Evolutionary conservation across 1,284 basidiomycete species (phyloP).

Genomic region (Moesziomyces globuligerus): DNA sequence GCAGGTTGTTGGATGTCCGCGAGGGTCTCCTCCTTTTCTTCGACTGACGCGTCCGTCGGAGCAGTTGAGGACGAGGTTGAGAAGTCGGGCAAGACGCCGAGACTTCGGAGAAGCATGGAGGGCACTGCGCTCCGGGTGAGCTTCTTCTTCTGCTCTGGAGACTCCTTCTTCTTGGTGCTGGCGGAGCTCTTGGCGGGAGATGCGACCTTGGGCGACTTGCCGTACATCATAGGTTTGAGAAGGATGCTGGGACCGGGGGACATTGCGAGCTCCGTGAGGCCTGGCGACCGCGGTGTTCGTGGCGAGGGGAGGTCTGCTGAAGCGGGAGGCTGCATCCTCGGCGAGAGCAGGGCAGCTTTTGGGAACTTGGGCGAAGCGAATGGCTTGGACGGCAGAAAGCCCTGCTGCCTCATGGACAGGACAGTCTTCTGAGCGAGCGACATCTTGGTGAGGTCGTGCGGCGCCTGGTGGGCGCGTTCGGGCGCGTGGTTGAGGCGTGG

Average conservation of each 20-base stretch:
- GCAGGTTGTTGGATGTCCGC: background rate
- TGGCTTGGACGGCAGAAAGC: constrained; percentile 12
- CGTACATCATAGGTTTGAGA: constrained; percentile 35
- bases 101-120: constrained; percentile 48
- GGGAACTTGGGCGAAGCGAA: constrained; percentile 35
- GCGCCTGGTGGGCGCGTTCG: constrained; percentile 29
- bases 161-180: constrained; percentile 7
- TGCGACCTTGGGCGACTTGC: constrained; percentile 29
- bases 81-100: constrained; percentile 37
- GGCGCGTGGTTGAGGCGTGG: constrained; percentile 33
- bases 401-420: constrained; percentile 21
- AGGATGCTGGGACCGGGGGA: constrained; percentile 46
- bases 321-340: constrained; percentile 29
- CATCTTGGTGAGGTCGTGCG: constrained; percentile 23
- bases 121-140: constrained; percentile 38
- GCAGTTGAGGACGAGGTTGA: constrained; percentile 2
- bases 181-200: constrained; percentile 14
- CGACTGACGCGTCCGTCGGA: constrained; percentile 9
- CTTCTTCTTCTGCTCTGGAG: constrained; percentile 34
- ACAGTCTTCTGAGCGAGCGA: constrained; percentile 32
- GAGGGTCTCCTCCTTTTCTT: constrained; percentile 1
- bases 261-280: constrained; percentile 43
- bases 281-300: constrained; percentile 31
- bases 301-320: constrained; percentile 15
- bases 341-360: constrained; percentile 34